These are phyloP conservation scores for Saccharomyces hybrid DNA, from an alignment of 1,139 yeast species.

Conservation along the genomic window DNA sequence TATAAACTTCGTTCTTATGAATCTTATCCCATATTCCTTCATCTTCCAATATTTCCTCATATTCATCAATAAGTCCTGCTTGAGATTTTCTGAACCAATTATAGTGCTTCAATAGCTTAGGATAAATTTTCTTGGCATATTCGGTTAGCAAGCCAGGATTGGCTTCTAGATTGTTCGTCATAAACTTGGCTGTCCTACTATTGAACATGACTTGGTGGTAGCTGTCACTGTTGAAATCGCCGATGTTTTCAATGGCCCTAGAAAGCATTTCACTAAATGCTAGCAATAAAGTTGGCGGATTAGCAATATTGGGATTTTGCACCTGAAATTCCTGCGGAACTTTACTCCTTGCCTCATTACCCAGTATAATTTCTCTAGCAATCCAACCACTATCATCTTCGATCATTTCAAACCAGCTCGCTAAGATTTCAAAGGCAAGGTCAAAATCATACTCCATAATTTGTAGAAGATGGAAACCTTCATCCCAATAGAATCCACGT, in stretches of 20 bases:
- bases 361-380: conserved; percentile 90
- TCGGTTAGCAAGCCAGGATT: conserved; percentile 55
- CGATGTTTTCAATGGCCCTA: conserved; percentile 33
- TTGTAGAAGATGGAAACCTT: conserved; percentile 89
- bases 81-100: conserved; percentile 85
- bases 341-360: conserved; percentile 80
- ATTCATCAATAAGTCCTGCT: conserved; percentile 64
- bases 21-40: conserved; percentile 15
- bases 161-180: conserved; percentile 37
- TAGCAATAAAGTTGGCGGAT: conserved; percentile 90
- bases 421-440: conserved; percentile 67
- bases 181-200: conserved; percentile 21
- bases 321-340: conserved; percentile 83
- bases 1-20: conserved; percentile 63
- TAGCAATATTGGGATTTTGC: conserved; percentile 87
- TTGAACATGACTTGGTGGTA: conserved; percentile 1
- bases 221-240: conserved; percentile 7
- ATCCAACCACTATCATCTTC: conserved; percentile 96
- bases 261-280: conserved; percentile 64
- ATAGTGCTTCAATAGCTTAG: conserved; percentile 67
- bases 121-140: conserved; percentile 64
- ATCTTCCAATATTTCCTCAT: conserved; percentile 24
- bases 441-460: conserved; percentile 79
- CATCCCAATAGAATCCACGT: conserved; percentile 98
- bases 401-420: conserved; percentile 81